Conservation (phyloP, 2,329 filamentous ascomycete species). For the Penicillium psychrosexuale region DNA sequence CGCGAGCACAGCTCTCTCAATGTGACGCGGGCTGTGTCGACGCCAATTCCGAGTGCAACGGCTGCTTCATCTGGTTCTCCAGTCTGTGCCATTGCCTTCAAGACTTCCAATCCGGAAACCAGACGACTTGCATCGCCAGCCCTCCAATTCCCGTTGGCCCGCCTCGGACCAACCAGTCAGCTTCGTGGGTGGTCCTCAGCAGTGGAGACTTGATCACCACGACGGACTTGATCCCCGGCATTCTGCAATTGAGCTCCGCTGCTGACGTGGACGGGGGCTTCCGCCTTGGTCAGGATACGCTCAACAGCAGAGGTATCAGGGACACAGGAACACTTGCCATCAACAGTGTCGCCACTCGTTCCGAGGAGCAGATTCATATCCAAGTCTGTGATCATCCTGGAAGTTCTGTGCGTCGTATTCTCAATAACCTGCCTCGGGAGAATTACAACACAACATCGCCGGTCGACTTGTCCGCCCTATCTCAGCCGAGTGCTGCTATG, state of each 20-base stretch:
- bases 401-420: not conserved
- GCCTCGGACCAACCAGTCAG: not conserved
- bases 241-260: not conserved
- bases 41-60: slow-evolving; percentile 1
- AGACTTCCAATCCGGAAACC: not conserved
- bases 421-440: not conserved
- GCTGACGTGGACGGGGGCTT: not conserved
- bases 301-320: not conserved
- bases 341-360: not conserved
- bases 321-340: not conserved
- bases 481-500: not conserved
- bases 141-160: not conserved
- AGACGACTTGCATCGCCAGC: not conserved
- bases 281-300: not conserved
- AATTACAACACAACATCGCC: not conserved
- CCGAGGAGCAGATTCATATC: slow-evolving; percentile 5
- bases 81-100: not conserved
- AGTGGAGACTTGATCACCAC: not conserved
- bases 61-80: not conserved
- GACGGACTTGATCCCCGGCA: not conserved
- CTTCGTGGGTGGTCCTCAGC: not conserved
- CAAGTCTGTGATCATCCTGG: not conserved
- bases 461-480: not conserved
- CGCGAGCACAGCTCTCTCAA: not conserved
- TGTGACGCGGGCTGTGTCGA: not conserved